Evolutionary conservation across 2,329 filamentous ascomycete species (phyloP), one percentile per base, ranked within the genome.

Genomic region (Fusarium sp.): DNA sequence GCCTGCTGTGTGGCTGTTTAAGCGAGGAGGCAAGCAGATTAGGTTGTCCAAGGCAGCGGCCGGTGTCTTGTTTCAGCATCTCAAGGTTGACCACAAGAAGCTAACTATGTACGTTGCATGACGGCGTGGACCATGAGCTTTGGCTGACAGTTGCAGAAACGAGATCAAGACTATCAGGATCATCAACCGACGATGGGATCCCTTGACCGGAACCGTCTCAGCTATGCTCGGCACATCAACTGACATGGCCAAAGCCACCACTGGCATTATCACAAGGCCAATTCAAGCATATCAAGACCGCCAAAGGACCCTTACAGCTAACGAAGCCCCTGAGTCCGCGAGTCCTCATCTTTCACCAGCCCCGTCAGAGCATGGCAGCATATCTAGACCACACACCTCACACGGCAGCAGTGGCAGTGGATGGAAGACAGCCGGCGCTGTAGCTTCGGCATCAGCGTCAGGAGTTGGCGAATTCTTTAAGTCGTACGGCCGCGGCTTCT

Each of bases 121-220:
- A 3, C 4, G 2, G 7, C 6, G 22, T 31, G 1, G n/a, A 9
- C 8, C 13, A 8, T 20, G 2, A 0, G 4, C 3, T 0, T 0
- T 16, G 20, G 43, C 11, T 71, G 50, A 22, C 66, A 67, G 14
- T 4, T 43, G 0, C 22, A 77, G 71, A 24, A 71, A 75, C 45
- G 71, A 75, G 33, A 69, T 2, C 37, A 74, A n/a, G 41, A 68
- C 0, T 37, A 69, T 41, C 64, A 39, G 27, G 20, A 78, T 78
- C 0, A 27, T 72, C 5, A 70, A 77, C 9, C 35, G 54, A 0
- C 63, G 76, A 1, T 78, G 71, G 75, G 76, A 78, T 37, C 76
- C 74, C 2, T 3, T 76, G 2, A 75, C 74, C 0, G 74, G 72
- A 3, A 58, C 64, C 0, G 33, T 66, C 0, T 72, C 74, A 1